phyloP scores from a whole-genome alignment of 352 stramenopile genomes.

The Globisporangium polare region DNA sequence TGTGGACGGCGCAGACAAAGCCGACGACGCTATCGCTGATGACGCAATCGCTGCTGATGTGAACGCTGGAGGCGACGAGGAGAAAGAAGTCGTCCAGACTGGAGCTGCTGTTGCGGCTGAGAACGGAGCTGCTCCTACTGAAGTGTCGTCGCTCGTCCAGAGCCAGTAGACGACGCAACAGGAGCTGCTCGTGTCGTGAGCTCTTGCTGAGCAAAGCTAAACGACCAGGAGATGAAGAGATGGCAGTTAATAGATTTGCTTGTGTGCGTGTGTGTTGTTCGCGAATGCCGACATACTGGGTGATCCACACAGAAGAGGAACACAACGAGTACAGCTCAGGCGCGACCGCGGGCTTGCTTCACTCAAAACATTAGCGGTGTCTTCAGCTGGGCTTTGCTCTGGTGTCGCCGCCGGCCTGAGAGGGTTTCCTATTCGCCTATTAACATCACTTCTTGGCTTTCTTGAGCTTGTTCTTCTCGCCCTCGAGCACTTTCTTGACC shows the following conservation, averaged over 20 bases:
- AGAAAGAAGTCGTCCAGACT: constrained; percentile 20
- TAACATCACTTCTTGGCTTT: constrained; percentile 43
- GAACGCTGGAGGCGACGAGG: not conserved
- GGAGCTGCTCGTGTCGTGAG: not conserved
- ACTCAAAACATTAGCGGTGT: not conserved
- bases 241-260: constrained; percentile 5
- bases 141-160: not conserved
- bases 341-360: not conserved
- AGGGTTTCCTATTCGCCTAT: constrained; percentile 11
- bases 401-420: not conserved
- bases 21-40: constrained; percentile 33
- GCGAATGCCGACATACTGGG: not conserved
- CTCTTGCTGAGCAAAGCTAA: not conserved
- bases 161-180: not conserved
- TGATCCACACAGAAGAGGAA: not conserved
- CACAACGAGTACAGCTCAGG: not conserved
- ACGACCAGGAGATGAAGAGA: not conserved
- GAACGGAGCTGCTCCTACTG: not conserved
- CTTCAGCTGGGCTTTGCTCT: not conserved
- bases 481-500: constrained; percentile 84
- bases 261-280: not conserved
- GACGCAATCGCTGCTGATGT: constrained; percentile 18
- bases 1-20: constrained; percentile 1
- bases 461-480: constrained; percentile 71
- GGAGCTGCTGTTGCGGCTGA: not conserved